Evolutionary conservation across 345 rosid species (phyloP).

Genomic region (Dimocarpus longan): DNA sequence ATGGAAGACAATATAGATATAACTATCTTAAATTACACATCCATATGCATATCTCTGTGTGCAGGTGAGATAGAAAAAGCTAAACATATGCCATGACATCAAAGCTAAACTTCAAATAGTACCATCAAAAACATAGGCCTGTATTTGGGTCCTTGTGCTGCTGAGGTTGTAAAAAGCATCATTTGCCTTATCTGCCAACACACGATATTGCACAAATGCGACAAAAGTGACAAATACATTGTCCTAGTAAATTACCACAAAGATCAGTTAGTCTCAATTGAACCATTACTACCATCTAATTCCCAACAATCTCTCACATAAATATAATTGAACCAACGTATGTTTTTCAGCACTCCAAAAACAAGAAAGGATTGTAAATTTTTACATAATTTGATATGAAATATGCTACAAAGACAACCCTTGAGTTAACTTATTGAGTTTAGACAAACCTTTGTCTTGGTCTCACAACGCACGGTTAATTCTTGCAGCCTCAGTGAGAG

Average conservation of each 20-base stretch:
- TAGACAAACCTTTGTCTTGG: conserved; percentile 64
- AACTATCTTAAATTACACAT: not conserved
- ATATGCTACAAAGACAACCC: not conserved
- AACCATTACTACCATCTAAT: not conserved
- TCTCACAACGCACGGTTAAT: conserved; percentile 65
- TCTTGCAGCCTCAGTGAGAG: conserved; percentile 62
- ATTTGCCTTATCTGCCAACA: conserved; percentile 25
- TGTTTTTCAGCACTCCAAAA: not conserved
- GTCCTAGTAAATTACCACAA: conserved; percentile 19
- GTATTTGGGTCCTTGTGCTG: conserved; percentile 30
- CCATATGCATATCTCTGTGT: not conserved
- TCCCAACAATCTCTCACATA: not conserved
- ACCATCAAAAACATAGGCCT: conserved; percentile 33
- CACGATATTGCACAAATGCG: conserved; percentile 30
- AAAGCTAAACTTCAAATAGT: not conserved
- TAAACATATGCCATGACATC: not conserved
- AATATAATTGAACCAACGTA: not conserved
- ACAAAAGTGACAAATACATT: conserved; percentile 22
- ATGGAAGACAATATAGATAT: not conserved
- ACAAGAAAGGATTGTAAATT: not conserved
- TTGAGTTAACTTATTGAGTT: not conserved
- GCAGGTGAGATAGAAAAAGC: not conserved
- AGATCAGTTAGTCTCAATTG: not conserved
- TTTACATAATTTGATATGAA: not conserved
- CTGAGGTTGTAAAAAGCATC: conserved; percentile 34